Percentiles rank a stretch among this genome's conserved stretches.
Evolutionary conservation across 441 rosid species (phyloP).

Genomic region (Bruguiera hainesii): DNA sequence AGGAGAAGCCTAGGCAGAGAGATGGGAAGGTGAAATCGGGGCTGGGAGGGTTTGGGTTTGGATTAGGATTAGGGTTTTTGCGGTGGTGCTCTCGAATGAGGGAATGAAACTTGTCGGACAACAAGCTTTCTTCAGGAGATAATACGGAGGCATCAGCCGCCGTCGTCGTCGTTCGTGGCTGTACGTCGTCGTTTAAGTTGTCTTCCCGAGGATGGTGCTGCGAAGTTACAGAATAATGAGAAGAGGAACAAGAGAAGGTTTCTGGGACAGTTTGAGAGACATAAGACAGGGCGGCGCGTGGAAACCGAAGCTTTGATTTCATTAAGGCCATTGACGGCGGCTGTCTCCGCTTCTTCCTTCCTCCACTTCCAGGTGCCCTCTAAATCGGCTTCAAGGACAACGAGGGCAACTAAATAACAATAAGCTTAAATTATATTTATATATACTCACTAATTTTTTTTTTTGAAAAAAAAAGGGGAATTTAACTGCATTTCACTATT

Average conservation of each 20-base stretch:
- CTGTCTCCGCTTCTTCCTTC: background rate
- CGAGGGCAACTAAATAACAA: too few species aligned
- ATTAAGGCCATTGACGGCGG: slow-evolving; percentile 39
- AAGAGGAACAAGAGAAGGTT: slow-evolving; percentile 24
- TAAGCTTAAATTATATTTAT: too few species aligned
- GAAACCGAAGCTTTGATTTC: slow-evolving; percentile 28
- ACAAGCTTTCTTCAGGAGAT: slow-evolving; percentile 43
- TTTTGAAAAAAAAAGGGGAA: too few species aligned
- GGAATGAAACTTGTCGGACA: slow-evolving; percentile 50
- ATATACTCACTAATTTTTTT: too few species aligned
- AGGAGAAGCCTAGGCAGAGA: slow-evolving; percentile 64
- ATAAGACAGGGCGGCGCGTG: slow-evolving; percentile 22
- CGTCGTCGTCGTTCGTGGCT: slow-evolving; percentile 9
- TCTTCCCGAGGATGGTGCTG: slow-evolving; percentile 13
- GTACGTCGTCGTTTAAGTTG: slow-evolving; percentile 25
- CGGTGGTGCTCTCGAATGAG: slow-evolving; percentile 79
- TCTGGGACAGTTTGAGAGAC: slow-evolving; percentile 25
- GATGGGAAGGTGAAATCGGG: slow-evolving; percentile 47
- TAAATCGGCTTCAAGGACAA: too few species aligned
- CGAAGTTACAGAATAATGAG: slow-evolving; percentile 18
- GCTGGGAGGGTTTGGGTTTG: slow-evolving; percentile 37
- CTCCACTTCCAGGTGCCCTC: background rate
- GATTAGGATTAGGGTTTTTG: slow-evolving; percentile 45
- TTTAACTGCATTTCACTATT: too few species aligned
- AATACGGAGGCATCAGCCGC: slow-evolving; percentile 18